phyloP scores from a whole-genome alignment of 805 yeast genomes.

The Clavispora phyllophila region DNA sequence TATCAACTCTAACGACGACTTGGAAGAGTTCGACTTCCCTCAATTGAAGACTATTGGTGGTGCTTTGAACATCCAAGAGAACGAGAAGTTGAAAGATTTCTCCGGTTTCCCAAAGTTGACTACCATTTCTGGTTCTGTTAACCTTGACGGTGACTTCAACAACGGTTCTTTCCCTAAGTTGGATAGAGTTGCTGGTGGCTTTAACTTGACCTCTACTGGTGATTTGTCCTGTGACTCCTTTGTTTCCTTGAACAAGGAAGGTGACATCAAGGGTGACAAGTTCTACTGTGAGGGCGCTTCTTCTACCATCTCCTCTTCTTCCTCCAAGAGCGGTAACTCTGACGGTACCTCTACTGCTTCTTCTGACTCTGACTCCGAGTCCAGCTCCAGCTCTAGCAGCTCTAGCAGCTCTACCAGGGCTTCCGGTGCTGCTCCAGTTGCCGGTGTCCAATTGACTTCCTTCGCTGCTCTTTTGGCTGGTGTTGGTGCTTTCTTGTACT shows the following conservation, averaged over 20 bases:
- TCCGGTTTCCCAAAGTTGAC: constrained; percentile 69
- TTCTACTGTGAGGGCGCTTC: constrained; percentile 55
- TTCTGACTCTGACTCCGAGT: constrained; percentile 22
- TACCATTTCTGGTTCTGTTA: constrained; percentile 85
- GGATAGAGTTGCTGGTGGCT: constrained; percentile 87
- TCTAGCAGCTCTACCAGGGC: constrained; percentile 17
- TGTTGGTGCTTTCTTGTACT: constrained; percentile 34
- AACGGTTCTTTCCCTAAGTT: constrained; percentile 72
- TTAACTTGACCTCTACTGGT: constrained; percentile 68
- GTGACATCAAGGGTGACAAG: constrained; percentile 87
- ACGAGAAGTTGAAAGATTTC: constrained; percentile 62
- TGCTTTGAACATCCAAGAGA: constrained; percentile 87
- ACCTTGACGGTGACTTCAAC: constrained; percentile 73
- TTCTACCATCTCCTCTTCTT: constrained; percentile 39
- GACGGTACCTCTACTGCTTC: constrained; percentile 20
- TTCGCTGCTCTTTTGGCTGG: constrained; percentile 31
- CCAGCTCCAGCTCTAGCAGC: constrained; percentile 17
- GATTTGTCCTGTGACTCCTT: constrained; percentile 79
- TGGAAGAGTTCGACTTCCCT: constrained; percentile 65
- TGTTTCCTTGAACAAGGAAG: constrained; percentile 64
- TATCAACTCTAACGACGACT: constrained; percentile 66
- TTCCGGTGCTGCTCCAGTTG: constrained; percentile 22
- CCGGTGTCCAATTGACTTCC: constrained; percentile 22
- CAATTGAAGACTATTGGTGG: constrained; percentile 77
- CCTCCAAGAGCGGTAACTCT: constrained; percentile 32